These are phyloP conservation scores for Angomonas desouzai DNA, from an alignment of 208 protist species.

Conservation along the genomic window DNA sequence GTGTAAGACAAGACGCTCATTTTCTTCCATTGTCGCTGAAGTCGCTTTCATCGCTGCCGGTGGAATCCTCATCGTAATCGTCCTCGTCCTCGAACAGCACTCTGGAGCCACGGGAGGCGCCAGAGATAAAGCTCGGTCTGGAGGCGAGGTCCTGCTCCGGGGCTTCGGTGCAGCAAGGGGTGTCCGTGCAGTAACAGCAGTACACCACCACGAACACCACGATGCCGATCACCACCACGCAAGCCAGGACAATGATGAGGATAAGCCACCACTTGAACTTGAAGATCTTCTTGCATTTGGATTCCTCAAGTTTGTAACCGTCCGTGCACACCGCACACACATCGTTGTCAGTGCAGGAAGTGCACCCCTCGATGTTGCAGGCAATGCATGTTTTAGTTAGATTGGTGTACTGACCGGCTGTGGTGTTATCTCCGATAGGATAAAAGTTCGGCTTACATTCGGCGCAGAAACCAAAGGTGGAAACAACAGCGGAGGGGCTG, in stretches of 20 bases:
- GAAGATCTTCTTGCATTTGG: constrained; percentile 3
- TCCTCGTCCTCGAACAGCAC: constrained; percentile 1
- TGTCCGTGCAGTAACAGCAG: constrained; percentile 6
- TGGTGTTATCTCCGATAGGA: not conserved
- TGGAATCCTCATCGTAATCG: not conserved
- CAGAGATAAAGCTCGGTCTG: not conserved
- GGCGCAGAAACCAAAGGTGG: not conserved
- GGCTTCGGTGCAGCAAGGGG: not conserved
- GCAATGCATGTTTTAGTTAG: not conserved
- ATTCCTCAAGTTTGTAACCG: not conserved
- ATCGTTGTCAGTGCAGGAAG: not conserved
- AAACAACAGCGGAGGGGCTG: too few species aligned
- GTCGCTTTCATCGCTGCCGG: not conserved
- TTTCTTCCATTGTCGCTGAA: too few species aligned
- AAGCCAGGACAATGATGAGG: not conserved
- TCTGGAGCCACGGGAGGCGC: not conserved
- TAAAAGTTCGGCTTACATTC: not conserved
- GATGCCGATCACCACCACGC: not conserved
- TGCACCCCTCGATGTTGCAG: not conserved
- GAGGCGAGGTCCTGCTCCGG: not conserved
- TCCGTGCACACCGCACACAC: not conserved
- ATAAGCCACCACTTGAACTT: not conserved
- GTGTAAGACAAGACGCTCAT: too few species aligned
- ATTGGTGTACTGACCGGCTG: not conserved
- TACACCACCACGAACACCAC: not conserved